These are phyloP conservation scores for Sphaerostilbella broomeana DNA, from an alignment of 2,329 filamentous ascomycete species.

Conservation along the genomic window DNA sequence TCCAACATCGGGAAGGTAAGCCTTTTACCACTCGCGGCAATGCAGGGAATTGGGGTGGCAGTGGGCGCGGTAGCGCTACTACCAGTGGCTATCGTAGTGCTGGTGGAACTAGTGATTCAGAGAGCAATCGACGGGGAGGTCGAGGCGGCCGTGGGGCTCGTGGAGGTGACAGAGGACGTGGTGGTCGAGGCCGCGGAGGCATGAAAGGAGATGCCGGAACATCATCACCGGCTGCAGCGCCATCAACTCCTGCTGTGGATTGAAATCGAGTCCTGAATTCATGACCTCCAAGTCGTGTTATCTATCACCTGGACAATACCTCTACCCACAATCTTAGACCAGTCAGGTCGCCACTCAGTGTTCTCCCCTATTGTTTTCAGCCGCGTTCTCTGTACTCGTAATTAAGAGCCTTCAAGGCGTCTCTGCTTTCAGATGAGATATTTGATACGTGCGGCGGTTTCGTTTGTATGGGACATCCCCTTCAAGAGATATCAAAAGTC, in stretches of 20 bases:
- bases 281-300: too few relatives aligned
- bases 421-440: too few relatives aligned
- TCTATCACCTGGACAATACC: too few relatives aligned
- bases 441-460: too few relatives aligned
- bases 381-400: background rate
- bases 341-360: too few relatives aligned
- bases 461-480: too few relatives aligned
- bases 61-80: conserved; percentile 52
- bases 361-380: conserved; percentile 15
- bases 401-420: too few relatives aligned
- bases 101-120: conserved; percentile 65
- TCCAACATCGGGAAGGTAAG: conserved; percentile 60
- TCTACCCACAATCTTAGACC: too few relatives aligned
- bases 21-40: conserved; percentile 54
- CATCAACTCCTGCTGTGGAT: conserved; percentile 42
- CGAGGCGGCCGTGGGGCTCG: conserved; percentile 53
- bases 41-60: conserved; percentile 61
- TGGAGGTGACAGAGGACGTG: conserved; percentile 51
- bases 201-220: conserved; percentile 53
- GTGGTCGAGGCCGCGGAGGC: conserved; percentile 50
- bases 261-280: conserved; percentile 18
- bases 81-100: conserved; percentile 78
- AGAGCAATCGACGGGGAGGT: conserved; percentile 49
- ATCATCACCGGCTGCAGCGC: conserved; percentile 45
- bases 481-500: too few relatives aligned